Percentiles rank a stretch among this genome's conserved stretches.
Conservation (phyloP, 495 filamentous ascomycete genomes). For the Neurospora sp. region DNA sequence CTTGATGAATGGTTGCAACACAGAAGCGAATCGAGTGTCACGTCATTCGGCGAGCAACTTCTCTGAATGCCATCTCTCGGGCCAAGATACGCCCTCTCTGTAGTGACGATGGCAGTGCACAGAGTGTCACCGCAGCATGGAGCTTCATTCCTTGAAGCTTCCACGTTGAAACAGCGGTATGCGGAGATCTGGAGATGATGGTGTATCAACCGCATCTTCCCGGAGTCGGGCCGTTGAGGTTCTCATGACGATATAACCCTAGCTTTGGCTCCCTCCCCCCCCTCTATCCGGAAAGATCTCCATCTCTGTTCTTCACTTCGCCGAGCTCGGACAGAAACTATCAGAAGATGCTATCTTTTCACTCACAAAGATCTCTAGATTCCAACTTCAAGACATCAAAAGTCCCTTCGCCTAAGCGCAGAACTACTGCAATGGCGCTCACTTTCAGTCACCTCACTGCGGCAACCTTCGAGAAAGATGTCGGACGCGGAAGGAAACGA, state of each 20-base stretch:
- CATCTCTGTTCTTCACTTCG: neutral
- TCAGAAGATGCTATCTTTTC: neutral
- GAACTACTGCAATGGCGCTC: slow-evolving; percentile 3
- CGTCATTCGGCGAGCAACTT: neutral
- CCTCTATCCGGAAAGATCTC: neutral
- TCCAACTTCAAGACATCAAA: neutral
- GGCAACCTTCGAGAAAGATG: slow-evolving; percentile 12
- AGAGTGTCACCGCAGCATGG: neutral
- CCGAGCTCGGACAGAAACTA: neutral
- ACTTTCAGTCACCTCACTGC: slow-evolving; percentile 15
- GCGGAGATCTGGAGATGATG: neutral
- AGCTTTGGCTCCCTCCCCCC: neutral
- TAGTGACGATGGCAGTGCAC: neutral
- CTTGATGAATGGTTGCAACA: neutral
- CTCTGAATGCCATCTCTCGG: neutral
- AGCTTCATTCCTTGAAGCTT: neutral
- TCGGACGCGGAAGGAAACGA: slow-evolving; percentile 13
- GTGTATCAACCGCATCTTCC: neutral
- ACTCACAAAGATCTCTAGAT: neutral
- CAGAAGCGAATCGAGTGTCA: neutral
- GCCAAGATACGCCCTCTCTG: neutral
- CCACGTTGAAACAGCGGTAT: neutral
- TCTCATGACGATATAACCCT: neutral
- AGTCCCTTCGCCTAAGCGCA: neutral
- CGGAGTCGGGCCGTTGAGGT: neutral